Base-by-base conservation (phyloP, 495 filamentous ascomycete species). In the Bryoglossum gracile region DNA sequence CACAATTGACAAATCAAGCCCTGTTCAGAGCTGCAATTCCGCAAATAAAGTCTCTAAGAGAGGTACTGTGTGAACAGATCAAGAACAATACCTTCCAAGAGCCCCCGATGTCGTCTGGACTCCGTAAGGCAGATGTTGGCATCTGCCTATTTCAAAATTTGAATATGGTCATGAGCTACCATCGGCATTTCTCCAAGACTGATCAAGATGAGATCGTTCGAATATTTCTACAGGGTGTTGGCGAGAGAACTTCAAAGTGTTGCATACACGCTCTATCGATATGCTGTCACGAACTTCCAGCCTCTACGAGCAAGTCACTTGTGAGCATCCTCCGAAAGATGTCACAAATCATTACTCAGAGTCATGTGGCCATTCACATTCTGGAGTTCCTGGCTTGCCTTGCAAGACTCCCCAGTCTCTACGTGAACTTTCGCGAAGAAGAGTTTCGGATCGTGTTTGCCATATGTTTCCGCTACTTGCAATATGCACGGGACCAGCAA, bases 211-310 rank as follows among this genome's bases (percentile, higher is more conserved):
- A 90, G 18, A 81, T 95, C 3, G 86, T 99, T 6, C 78, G 83
- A 40, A 75, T 83, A 0, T 95, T 99, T 63, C 74, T 89, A 58
- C 72, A 81, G 43, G 89, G 89, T 6, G 81, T 94, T 39, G 75
- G 85, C 76, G 91, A 96, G 54, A 77, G 86, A 51, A 90, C 84
- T 17, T 86, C 87, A 21, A 89, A 87, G 58, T 84, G 80, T 39
- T 96, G 92, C 62, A 95, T 99, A 41, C 91, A 97, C 64, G 92
- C 89, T 2, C 72, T 99, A 6, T 85, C 88, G 2, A 80, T 97
- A 34, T 97, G 89, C 65, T 95, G 89, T 59, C 84, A 95, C 58
- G 94, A 99, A 62, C 75, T 95, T 21, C 89, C 90, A 19, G 70
- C 78, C 22, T 87, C 88, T 23, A 81, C 89, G 41, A 84, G 81